A percentile compares a stretch with the other conserved stretches of the same genome.
These are phyloP conservation scores for Hirsutella rhossiliensis DNA, from an alignment of 2,329 filamentous ascomycete genomes.

Conservation along the genomic window DNA sequence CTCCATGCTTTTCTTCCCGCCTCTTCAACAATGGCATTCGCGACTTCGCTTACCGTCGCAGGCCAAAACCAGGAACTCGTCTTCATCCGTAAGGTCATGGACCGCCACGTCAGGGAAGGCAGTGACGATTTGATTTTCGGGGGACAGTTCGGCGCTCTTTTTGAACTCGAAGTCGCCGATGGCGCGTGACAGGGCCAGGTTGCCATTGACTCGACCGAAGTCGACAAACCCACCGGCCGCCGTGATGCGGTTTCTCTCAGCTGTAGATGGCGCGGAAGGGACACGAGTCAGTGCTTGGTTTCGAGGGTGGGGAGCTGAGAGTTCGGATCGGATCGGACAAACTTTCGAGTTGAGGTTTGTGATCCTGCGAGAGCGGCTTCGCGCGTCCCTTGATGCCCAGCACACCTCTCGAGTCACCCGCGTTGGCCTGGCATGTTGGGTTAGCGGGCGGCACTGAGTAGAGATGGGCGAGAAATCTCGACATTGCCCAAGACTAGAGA, in stretches of 20 bases:
- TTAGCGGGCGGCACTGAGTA: background rate
- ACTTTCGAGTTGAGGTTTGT: constrained; percentile 99
- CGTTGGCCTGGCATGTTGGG: constrained; percentile 59
- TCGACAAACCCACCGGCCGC: constrained; percentile 96
- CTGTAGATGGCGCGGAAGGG: constrained; percentile 29
- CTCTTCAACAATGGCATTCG: too few relatives aligned
- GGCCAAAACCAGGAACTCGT: constrained; percentile 89
- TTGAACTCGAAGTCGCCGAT: constrained; percentile 99
- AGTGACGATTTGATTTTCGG: constrained; percentile 98
- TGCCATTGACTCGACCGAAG: constrained; percentile 96
- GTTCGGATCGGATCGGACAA: constrained; percentile 13
- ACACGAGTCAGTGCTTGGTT: constrained; percentile 5
- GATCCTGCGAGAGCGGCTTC: constrained; percentile 96
- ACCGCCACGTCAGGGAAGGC: constrained; percentile 89
- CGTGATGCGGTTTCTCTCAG: constrained; percentile 90
- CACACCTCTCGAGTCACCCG: constrained; percentile 90
- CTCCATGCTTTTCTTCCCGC: too few relatives aligned
- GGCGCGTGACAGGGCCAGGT: constrained; percentile 88
- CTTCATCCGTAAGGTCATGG: constrained; percentile 83
- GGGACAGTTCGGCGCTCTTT: constrained; percentile 91
- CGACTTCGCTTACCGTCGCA: constrained; percentile 62
- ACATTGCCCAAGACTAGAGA: background rate
- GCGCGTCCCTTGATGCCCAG: constrained; percentile 93
- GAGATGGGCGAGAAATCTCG: background rate
- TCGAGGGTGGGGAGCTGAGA: background rate